These are phyloP conservation scores for Syncephalastrum sp. DNA, from an alignment of 371 early-diverging fungal genomes.

Conservation along the genomic window DNA sequence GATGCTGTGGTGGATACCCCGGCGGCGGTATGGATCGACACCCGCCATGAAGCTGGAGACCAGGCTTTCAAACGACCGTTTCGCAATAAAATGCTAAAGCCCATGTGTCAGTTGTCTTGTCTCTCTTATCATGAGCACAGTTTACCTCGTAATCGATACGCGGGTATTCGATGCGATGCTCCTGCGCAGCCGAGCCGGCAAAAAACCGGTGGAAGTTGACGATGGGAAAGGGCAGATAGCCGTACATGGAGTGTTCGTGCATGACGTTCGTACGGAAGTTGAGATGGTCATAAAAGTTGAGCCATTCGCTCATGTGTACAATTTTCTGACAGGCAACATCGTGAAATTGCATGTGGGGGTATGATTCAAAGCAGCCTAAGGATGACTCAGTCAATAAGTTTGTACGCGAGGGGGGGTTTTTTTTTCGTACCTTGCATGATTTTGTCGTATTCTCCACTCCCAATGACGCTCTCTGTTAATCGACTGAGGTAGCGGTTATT, in stretches of 20 bases:
- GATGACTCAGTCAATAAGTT: too few relatives aligned
- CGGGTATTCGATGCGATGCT: slow-evolving; percentile 78
- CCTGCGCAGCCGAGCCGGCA: slow-evolving; percentile 64
- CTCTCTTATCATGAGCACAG: background rate
- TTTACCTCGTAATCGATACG: slow-evolving; percentile 72
- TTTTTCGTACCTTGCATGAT: slow-evolving; percentile 70
- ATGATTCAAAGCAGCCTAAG: slow-evolving; percentile 90
- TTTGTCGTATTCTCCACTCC: slow-evolving; percentile 81
- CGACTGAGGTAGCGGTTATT: slow-evolving; percentile 44
- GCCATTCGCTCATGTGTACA: slow-evolving; percentile 71
- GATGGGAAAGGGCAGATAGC: slow-evolving; percentile 73
- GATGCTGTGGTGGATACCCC: slow-evolving; percentile 43
- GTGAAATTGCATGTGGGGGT: slow-evolving; percentile 71
- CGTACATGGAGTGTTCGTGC: slow-evolving; percentile 52
- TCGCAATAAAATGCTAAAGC: slow-evolving; percentile 43
- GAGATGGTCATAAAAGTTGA: slow-evolving; percentile 79
- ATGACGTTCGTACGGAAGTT: slow-evolving; percentile 46
- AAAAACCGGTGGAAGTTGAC: slow-evolving; percentile 83
- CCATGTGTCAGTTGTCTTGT: background rate
- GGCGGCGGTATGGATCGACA: slow-evolving; percentile 47
- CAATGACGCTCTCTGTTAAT: slow-evolving; percentile 52
- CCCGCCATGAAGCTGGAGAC: slow-evolving; percentile 52
- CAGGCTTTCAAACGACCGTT: slow-evolving; percentile 59
- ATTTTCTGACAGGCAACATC: slow-evolving; percentile 72
- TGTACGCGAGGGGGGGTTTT: background rate